Evolutionary conservation across 1,284 basidiomycete species (phyloP), one percentile per base, ranked within the genome.

Genomic region (Ustilago nuda): DNA sequence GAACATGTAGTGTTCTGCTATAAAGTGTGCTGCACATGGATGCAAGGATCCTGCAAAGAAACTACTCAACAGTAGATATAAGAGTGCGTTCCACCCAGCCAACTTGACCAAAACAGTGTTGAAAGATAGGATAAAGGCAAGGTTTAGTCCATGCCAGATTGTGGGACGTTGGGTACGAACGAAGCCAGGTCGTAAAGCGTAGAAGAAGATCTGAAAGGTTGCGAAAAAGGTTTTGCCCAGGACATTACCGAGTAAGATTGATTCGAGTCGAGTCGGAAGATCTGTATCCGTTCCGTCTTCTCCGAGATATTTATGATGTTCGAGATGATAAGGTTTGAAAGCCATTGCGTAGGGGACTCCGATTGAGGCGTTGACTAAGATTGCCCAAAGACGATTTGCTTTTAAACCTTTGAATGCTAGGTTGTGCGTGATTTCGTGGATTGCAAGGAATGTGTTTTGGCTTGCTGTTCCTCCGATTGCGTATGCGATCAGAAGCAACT

Each of bases 391-490:
- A 82, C 95, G 95, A 87, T 99, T 99, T 6, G 92, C 90, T 48
- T 88, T 88, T 54, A 98, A 91, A 33, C 92, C 89, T 76, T 90
- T 90, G 88, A 98, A 99, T 3, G 94, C 96, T 39, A 99, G 89
- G 85, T 98, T 98, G 87, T 99, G 96, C 2, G 95, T 98, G 78
- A 99, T 98, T 85, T 99, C 96, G 86, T 99, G 96, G 65, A 99
- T 97, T 30, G 96, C 94, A 43, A 99, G 89, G 87, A 99, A 99
- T 33, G 95, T 90, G 86, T 99, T 98, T 85, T 99, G 96, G 87
- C 98, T 99, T 17, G 93, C 92, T 0, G 95, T 98, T 4, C 94
- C 97, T 5, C 96, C 96, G 60, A 99, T 89, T 8, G 88, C 88
- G 85, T 98, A 99, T 0, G 96, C 94, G 9, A 89, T 88, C 39